Evolutionary conservation across 2,329 filamentous ascomycete genomes (phyloP).

Genomic region (Chalara sp.): DNA sequence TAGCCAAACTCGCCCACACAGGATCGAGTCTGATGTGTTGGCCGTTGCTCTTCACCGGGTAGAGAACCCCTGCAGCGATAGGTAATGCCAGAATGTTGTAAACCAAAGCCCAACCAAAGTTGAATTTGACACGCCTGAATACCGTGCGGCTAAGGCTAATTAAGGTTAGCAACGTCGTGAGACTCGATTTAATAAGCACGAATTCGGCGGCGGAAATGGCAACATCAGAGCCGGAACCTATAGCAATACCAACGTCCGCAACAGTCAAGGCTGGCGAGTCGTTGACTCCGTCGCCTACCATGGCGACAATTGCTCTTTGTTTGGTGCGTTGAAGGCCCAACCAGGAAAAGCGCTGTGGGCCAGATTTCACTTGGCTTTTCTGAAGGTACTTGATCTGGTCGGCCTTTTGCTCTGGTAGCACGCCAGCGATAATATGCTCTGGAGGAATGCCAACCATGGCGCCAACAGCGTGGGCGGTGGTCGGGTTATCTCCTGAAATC

Average conservation of each 20-base stretch:
- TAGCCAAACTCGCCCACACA: constrained; percentile 84
- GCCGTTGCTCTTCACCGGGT: constrained; percentile 44
- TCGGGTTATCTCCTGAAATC: constrained; percentile 85
- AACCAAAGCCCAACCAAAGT: constrained; percentile 60
- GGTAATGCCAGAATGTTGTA: constrained; percentile 61
- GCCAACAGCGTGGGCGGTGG: constrained; percentile 74
- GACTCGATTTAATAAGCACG: constrained; percentile 61
- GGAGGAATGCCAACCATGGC: constrained; percentile 65
- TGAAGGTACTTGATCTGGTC: constrained; percentile 62
- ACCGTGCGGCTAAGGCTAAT: constrained; percentile 53
- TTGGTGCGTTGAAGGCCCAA: constrained; percentile 10
- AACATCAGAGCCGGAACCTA: constrained; percentile 75
- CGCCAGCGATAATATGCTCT: constrained; percentile 75
- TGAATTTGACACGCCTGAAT: constrained; percentile 58
- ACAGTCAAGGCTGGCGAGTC: constrained; percentile 75
- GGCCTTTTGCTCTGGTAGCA: constrained; percentile 78
- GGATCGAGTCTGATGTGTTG: constrained; percentile 61
- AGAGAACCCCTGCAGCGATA: constrained; percentile 59
- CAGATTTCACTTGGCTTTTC: constrained; percentile 12
- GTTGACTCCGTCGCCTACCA: constrained; percentile 85
- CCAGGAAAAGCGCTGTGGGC: constrained; percentile 11
- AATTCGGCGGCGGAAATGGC: constrained; percentile 78
- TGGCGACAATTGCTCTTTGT: constrained; percentile 56
- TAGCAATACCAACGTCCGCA: constrained; percentile 77
- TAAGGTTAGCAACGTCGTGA: constrained; percentile 52